Base-by-base conservation (phyloP, 2,329 filamentous ascomycete species). In the Xylariales sp. region DNA sequence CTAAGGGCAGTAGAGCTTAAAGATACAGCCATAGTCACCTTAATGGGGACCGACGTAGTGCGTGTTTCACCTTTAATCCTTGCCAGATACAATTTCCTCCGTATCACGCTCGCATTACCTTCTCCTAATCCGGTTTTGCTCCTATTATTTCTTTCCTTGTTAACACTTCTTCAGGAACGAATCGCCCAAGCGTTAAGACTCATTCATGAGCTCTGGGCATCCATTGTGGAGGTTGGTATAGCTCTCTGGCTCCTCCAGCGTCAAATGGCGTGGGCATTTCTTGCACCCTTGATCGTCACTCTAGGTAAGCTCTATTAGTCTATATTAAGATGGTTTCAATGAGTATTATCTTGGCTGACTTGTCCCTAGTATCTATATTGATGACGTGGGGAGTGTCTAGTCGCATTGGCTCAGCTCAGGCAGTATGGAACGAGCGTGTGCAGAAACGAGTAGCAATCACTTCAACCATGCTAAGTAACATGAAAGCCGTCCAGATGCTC, bases 221-320 rank as follows among this genome's bases (percentile, higher is more conserved):
- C 35, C 3, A 18, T 38, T n/a, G 5, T 18, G 5, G 35, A 38
- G 24, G 11, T 38, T 27, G 35, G 21, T 7, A 18, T 38, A 18
- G 35, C 35, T 5, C 4, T 27, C 12, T 38, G 35, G 35, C 21
- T 63, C 2, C 44, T 63, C 2, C 44, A 46, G 10, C 43, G 47
- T 4, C 55, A 62, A 22, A 38, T 63, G 4, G 55, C 45, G 1
- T 19, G 51, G 4, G 58, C 54, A 5, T 42, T 16, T 20, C 19
- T 42, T 6, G 39, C 16, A 14, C 31, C 39, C 5, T 5, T 34
- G 15, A 21, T 27, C 21, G 22, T 42, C 12, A 27, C 9, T 42
- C 14, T 35, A 4, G 11, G 39, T 42, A 19, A 12, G 31, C 4
- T 3, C 8, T n/a, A 7, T 31, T 14, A 8, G 8, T 31, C 16